Conservation (phyloP, 148 eudicot genomes). For the Heliosperma pusillum region DNA sequence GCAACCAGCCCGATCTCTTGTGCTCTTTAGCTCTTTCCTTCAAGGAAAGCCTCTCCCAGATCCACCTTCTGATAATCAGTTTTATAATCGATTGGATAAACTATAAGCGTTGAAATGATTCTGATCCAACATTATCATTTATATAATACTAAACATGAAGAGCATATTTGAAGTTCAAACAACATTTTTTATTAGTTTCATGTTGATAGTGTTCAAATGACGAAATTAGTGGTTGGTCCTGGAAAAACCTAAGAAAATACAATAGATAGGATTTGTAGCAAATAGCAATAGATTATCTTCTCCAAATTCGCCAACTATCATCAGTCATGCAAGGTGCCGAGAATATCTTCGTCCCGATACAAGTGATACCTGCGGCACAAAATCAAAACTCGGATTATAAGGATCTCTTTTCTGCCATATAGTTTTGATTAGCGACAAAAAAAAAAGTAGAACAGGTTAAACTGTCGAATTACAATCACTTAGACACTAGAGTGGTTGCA, state of each 20-base stretch:
- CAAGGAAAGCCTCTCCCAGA: conserved; percentile 42
- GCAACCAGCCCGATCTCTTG: conserved; percentile 64
- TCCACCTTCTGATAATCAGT: not conserved
- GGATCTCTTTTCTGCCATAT: not conserved
- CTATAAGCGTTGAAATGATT: not conserved
- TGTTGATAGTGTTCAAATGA: not conserved
- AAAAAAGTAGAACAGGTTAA: not conserved
- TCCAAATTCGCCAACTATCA: conserved; percentile 9
- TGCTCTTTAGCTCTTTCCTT: conserved; percentile 51
- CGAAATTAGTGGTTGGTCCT: not conserved
- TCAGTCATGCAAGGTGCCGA: conserved; percentile 37
- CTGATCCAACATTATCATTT: too few species aligned
- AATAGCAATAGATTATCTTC: too few species aligned
- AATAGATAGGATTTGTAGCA: too few species aligned
- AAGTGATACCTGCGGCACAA: conserved; percentile 29
- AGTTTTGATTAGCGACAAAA: not conserved
- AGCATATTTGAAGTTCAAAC: not conserved
- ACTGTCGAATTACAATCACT: not conserved
- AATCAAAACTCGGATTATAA: not conserved
- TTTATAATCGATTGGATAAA: not conserved
- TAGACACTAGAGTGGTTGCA: not conserved
- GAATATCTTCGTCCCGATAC: conserved; percentile 37
- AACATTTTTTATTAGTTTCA: not conserved
- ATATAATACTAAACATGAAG: not conserved
- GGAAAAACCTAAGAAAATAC: not conserved